phyloP scores from a whole-genome alignment of 2,329 filamentous ascomycete genomes.

The Pseudohalonectria lignicola region DNA sequence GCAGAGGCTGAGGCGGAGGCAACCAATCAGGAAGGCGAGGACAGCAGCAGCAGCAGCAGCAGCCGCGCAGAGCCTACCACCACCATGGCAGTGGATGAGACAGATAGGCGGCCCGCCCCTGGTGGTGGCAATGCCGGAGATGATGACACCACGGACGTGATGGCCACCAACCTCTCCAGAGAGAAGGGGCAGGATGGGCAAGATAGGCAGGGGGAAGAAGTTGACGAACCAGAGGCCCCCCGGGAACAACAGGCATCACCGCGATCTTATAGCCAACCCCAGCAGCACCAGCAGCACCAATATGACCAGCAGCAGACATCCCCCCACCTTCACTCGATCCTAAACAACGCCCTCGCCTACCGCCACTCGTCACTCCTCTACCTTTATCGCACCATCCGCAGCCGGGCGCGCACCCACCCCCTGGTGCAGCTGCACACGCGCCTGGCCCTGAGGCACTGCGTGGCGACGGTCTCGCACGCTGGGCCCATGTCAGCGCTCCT shows the following conservation, averaged over 20 bases:
- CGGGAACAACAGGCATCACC: constrained; percentile 11
- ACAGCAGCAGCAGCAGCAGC: too few species aligned
- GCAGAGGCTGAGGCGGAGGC: not conserved
- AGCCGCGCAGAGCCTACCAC: too few species aligned
- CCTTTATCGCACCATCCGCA: constrained; percentile 43
- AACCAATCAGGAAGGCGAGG: too few species aligned
- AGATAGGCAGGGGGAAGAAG: too few species aligned
- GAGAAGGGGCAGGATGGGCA: constrained; percentile 8
- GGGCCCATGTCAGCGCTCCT: constrained; percentile 54
- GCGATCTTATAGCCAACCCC: too few species aligned
- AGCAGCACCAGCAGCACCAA: too few species aligned
- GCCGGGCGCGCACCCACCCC: constrained; percentile 30
- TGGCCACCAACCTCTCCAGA: constrained; percentile 4
- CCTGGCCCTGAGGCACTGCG: constrained; percentile 39
- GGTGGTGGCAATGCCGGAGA: not conserved
- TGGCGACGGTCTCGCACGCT: constrained; percentile 38
- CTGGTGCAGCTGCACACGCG: constrained; percentile 43
- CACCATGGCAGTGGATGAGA: too few species aligned
- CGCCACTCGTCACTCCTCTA: constrained; percentile 48
- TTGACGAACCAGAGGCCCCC: constrained; percentile 12
- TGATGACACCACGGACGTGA: constrained; percentile 2
- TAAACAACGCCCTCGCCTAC: constrained; percentile 50
- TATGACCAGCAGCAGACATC: constrained; percentile 18
- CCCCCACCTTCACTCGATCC: constrained; percentile 37
- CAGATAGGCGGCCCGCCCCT: too few species aligned